Percentiles rank a stretch among this genome's conserved stretches.
These are phyloP conservation scores for Capsella bursapastoris DNA, from an alignment of 345 rosid species.

Conservation along the genomic window DNA sequence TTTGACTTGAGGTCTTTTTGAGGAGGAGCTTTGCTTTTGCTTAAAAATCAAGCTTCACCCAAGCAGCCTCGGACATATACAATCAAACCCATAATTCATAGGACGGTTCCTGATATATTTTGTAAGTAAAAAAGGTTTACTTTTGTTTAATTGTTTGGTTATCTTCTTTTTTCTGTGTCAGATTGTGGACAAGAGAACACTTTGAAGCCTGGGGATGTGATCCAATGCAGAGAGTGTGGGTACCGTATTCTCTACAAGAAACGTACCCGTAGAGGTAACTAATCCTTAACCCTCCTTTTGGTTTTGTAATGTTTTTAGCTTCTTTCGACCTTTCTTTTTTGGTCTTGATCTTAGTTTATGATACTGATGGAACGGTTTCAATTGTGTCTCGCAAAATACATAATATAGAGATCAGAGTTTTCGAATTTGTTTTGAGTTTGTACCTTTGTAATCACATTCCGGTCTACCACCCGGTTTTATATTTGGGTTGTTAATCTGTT, in stretches of 20 bases:
- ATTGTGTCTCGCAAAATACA: neutral
- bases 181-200: slow-evolving; percentile 85
- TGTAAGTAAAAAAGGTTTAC: neutral
- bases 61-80: slow-evolving; percentile 33
- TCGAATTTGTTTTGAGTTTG: neutral
- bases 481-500: neutral
- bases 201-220: slow-evolving; percentile 77
- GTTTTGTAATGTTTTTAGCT: neutral
- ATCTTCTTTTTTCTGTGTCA: neutral
- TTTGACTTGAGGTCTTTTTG: slow-evolving; percentile 33
- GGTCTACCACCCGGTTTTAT: neutral
- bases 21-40: slow-evolving; percentile 31
- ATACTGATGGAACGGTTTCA: neutral
- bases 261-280: slow-evolving; percentile 82
- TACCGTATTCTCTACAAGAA: slow-evolving; percentile 92
- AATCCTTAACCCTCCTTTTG: neutral
- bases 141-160: neutral
- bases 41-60: slow-evolving; percentile 27
- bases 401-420: neutral
- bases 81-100: neutral
- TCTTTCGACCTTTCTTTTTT: neutral
- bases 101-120: slow-evolving; percentile 1
- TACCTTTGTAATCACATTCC: neutral
- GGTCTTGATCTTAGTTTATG: neutral
- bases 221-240: slow-evolving; percentile 90